phyloP scores from a whole-genome alignment of 768 basidiomycete genomes.

The Gymnopilus dilepis region DNA sequence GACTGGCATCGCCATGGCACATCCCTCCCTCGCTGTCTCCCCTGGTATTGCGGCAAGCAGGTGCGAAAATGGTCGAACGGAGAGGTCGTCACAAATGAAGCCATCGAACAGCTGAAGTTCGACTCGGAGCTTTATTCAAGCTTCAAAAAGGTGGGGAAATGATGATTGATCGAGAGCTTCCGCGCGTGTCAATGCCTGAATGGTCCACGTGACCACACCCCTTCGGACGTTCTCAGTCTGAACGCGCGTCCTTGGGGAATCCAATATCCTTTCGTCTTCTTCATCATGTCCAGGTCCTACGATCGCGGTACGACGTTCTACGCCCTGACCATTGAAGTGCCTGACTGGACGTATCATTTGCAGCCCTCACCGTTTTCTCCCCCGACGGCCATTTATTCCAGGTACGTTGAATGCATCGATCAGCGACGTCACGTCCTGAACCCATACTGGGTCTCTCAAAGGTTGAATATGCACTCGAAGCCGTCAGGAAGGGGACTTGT shows the following conservation, averaged over 20 bases:
- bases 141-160: no score
- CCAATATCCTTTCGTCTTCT: conserved; percentile 25
- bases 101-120: no score
- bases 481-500: conserved; percentile 95
- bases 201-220: conserved; percentile 31
- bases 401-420: conserved; percentile 47
- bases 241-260: conserved; percentile 55
- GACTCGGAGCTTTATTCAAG: no score
- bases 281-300: conserved; percentile 89
- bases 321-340: background rate
- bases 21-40: no score
- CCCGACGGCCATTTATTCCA: conserved; percentile 99
- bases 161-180: no score
- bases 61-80: no score
- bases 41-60: no score
- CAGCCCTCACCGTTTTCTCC: conserved; percentile 97
- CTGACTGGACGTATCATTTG: background rate
- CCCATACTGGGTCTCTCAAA: conserved; percentile 37
- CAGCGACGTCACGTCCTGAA: conserved; percentile 23
- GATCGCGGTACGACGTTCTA: conserved; percentile 75
- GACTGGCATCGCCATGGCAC: no score
- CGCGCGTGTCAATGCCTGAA: background rate
- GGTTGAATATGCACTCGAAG: conserved; percentile 99
- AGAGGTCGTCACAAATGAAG: no score
- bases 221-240: conserved; percentile 32